Percentiles rank a stretch among this genome's conserved stretches.
phyloP scores from a whole-genome alignment of 306 rosid genomes.

The Vicia villosa region DNA sequence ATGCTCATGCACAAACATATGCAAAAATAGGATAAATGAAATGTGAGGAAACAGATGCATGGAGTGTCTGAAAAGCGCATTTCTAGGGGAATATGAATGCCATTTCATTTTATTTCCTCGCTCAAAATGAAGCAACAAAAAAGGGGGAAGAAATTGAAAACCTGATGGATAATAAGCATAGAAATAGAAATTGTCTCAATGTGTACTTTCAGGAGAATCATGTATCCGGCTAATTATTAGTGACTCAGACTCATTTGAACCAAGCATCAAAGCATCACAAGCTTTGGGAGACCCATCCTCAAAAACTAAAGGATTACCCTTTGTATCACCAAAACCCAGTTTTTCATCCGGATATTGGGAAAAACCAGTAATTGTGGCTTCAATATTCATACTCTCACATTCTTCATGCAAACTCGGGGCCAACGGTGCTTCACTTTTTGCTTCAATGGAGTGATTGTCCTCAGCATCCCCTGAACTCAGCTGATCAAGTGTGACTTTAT shows the following conservation, averaged over 20 bases:
- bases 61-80: slow-evolving; percentile 22
- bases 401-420: slow-evolving; percentile 28
- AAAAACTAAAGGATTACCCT: slow-evolving; percentile 60
- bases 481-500: slow-evolving; percentile 42
- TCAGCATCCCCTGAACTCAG: slow-evolving; percentile 45
- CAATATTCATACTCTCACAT: slow-evolving; percentile 37
- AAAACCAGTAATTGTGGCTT: slow-evolving; percentile 39
- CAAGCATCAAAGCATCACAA: slow-evolving; percentile 89
- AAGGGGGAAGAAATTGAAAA: slow-evolving; percentile 42
- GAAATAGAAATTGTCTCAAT: slow-evolving; percentile 97
- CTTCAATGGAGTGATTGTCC: slow-evolving; percentile 37
- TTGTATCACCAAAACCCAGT: slow-evolving; percentile 53
- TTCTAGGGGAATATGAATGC: slow-evolving; percentile 41
- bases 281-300: slow-evolving; percentile 76
- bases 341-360: slow-evolving; percentile 45
- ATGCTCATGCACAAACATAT: slow-evolving; percentile 37
- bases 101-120: slow-evolving; percentile 54
- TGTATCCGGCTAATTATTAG: slow-evolving; percentile 99
- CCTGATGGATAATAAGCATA: slow-evolving; percentile 53
- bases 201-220: slow-evolving; percentile 99
- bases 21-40: slow-evolving; percentile 26
- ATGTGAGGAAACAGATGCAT: slow-evolving; percentile 34
- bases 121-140: slow-evolving; percentile 50
- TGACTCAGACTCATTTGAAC: slow-evolving; percentile 96
- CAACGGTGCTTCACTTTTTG: slow-evolving; percentile 32